Base-by-base conservation (phyloP, 352 stramenopile species). In the Globisporangium middletonii region DNA sequence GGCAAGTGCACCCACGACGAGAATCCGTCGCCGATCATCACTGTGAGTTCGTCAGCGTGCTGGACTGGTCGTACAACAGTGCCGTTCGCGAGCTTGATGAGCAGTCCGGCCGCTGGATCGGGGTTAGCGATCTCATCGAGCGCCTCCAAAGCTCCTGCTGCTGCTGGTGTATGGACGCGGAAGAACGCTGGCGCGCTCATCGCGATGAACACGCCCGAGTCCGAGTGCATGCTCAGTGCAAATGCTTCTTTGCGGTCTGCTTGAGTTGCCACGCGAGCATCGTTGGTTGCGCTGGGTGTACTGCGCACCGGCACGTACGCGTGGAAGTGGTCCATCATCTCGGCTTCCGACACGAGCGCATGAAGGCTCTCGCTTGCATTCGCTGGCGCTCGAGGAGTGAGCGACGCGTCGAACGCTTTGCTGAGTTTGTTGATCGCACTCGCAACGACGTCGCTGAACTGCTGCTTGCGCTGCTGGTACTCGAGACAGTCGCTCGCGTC, bases 21-120 rank as follows among this genome's bases (percentile, higher is more conserved):
- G 30, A 68, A 64, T 7, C 62, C 62, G 30, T 68, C 62, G 41
- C 57, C 62, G n/a, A 60, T 47, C 62, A 68, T 64, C 8, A 68
- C 26, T 3, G 60, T 54, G 26, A 68, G 57, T 13, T 64, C 57
- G 38, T 64, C 50, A 6, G 53, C 7, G 1, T 30, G 42, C 51
- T 68, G 62, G 23, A 57, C 51, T 13, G 62, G 62, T 0, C 46
- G 57, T n/a, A 54, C 62, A 19, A 64, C 30, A 7, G 59, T 54
- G 23, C 51, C 51, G 44, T 54, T 15, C 3, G 15, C 23, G 26
- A 46, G 47, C 33, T 53, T 60, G 57, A 68, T 55, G 11, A 61
- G 11, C 9, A 68, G 62, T 1, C 62, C 62, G 7, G 57, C 56
- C 13, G 55, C 35, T 4, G 45, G 38, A 30, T 68, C 62, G 12